Evolutionary conservation across 2,329 filamentous ascomycete species (phyloP), one percentile per base, ranked within the genome.

Genomic region (Xylariaceae sp.): DNA sequence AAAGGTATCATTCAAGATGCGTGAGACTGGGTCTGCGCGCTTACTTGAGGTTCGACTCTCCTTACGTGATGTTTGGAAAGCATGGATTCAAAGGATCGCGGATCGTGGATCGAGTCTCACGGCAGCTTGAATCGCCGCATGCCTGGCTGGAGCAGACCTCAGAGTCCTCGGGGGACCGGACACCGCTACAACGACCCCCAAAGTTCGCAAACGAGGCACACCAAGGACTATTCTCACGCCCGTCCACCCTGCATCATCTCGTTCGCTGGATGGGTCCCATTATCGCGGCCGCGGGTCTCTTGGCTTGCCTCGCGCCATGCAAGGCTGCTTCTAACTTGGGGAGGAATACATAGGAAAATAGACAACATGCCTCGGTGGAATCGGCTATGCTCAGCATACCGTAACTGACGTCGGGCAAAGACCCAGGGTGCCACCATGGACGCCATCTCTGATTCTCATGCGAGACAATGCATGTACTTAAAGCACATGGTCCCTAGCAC

Each of bases 61-160:
- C 34, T 35, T 35, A 35, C 34, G 18, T 35, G 34, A 35, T 35
- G 7, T 35, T 35, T 18, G 22, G 15, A 19, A 35, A 35, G 19
- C 34, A 18, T 19, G 34, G 34, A 22, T 35, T 3, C 16, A 35
- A 35, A 19, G 22, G 22, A 26, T 26, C 22, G 11, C 11, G 32
- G 32, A 34, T n/a, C 15, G 32, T 16, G 32, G 34, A 22, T 35
- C 34, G 34, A 35, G 34, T 35, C 34, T 35, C 34, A 22, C 19
- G 9, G 18, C 18, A 22, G 34, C 22, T 6, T 11, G 6, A 11
- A 11, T 26, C 34, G 7, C 18, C 19, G 9, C 19, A 35, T 35
- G 22, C 34, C 34, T 22, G 8, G 22, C 16, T 19, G 22, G 34
- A 35, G 16, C 18, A 18, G 22, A 22, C 34, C 16, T 19, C 34